Base-by-base conservation (phyloP, 106 monocot genomes). In the Amphibolis antarctica region DNA sequence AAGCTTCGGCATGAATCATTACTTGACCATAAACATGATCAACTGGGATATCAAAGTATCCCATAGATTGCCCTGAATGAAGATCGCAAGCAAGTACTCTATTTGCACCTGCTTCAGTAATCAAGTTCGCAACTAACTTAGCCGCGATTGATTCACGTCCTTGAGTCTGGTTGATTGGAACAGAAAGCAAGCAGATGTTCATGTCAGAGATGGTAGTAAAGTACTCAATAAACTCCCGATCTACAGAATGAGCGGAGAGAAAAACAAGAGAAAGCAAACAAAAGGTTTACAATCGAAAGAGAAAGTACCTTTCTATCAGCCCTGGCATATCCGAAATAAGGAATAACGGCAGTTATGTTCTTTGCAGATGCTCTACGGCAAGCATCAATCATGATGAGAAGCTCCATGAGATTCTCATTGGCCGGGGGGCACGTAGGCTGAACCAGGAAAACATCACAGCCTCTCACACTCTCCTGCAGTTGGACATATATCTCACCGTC, bases 401-500 rank as follows among this genome's bases (percentile, higher is more conserved):
- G 79, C 71, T 92, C 92, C 84, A 92, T 92, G 13, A 92, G 84
- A 71, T 92, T 92, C 68, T 92, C 87, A 71, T 92, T 92, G 60
- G 87, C 92, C 12, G 87, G 87, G 0, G 92, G 87, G 28, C 87
- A 92, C 17, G 92, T 87, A 48, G 92, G 92, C 54, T 92, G 92
- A 46, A 92, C 81, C 17, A 92, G 65, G 64, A 92, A 92, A 14
- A 92, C 92, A 74, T 92, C 87, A 47, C 92, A 92, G 26, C 92
- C 92, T 67, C 87, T 71, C 27, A 92, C 87, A 63, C 87, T 87
- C 64, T 92, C 92, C 69, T 92, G 86, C 68, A 92, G 49, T 57
- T 92, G 92, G 20, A 86, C 92, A 71, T 92, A 92, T 22, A 87
- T 87, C 59, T 92, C 92, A 10, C 92, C 92, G 80, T 92, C 92